Conservation (phyloP, 129 eudicot genomes). For the Helichrysum umbraculigerum region DNA sequence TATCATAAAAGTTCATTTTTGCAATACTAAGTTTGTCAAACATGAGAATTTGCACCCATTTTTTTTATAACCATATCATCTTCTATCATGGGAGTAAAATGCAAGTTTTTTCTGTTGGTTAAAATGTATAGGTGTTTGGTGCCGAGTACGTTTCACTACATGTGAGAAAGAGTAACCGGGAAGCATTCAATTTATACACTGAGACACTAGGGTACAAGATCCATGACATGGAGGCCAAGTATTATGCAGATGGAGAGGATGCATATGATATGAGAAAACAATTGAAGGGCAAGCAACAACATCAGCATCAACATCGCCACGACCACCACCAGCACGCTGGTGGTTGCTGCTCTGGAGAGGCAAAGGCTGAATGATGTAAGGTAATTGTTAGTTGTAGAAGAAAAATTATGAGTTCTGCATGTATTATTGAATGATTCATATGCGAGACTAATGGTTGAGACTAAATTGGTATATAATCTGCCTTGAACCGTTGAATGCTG, state of each 20-base stretch:
- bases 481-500: too few species aligned
- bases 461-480: too few species aligned
- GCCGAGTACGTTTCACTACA: conserved; percentile 87
- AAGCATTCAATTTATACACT: conserved; percentile 79
- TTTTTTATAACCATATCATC: too few species aligned
- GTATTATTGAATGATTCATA: too few species aligned
- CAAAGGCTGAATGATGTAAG: conserved; percentile 26
- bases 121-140: conserved; percentile 46
- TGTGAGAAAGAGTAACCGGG: conserved; percentile 85
- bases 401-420: background rate
- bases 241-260: conserved; percentile 93
- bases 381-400: background rate
- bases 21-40: too few species aligned
- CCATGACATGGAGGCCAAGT: conserved; percentile 86
- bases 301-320: conserved; percentile 28
- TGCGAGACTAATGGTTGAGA: too few species aligned
- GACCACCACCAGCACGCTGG: conserved; percentile 75
- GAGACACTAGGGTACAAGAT: conserved; percentile 78
- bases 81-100: too few species aligned
- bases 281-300: conserved; percentile 59
- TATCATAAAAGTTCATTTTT: too few species aligned
- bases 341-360: conserved; percentile 70
- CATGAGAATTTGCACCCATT: too few species aligned
- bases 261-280: conserved; percentile 93
- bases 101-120: background rate